phyloP scores from a whole-genome alignment of 2,329 filamentous ascomycete species.

The Geosmithia putterillii region DNA sequence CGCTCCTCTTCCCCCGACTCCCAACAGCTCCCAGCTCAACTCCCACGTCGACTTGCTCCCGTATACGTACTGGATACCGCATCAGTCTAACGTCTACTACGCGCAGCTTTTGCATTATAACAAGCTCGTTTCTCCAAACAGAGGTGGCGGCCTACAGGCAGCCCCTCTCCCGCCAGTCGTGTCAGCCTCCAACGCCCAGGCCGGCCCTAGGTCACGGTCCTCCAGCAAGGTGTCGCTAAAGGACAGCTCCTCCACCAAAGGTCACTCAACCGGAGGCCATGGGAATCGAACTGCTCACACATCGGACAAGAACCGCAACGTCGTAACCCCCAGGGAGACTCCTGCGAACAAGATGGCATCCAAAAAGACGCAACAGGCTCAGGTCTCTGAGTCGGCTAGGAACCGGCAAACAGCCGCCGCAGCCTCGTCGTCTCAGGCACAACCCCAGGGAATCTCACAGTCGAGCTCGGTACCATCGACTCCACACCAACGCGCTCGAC shows the following conservation, averaged over 20 bases:
- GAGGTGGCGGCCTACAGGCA: conserved; percentile 43
- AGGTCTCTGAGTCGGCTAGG: conserved; percentile 18
- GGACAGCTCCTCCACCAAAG: conserved; percentile 32
- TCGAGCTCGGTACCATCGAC: conserved; percentile 91
- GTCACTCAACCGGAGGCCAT: conserved; percentile 43
- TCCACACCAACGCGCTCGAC: conserved; percentile 76
- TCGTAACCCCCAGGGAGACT: conserved; percentile 46
- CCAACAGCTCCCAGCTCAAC: conserved; percentile 19
- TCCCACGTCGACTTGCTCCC: conserved; percentile 41
- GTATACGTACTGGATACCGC: conserved; percentile 36
- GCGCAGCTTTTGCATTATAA: conserved; percentile 54
- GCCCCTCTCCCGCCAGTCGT: conserved; percentile 42
- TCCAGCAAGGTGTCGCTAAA: conserved; percentile 48
- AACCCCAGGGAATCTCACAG: conserved; percentile 29
- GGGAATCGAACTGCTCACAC: conserved; percentile 48
- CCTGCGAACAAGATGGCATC: conserved; percentile 34
- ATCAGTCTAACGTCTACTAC: conserved; percentile 46
- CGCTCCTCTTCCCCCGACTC: conserved; percentile 6
- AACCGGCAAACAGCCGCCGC: conserved; percentile 14
- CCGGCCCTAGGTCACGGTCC: conserved; percentile 43
- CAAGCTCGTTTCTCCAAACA: conserved; percentile 46
- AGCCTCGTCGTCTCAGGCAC: conserved; percentile 8
- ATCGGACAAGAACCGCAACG: conserved; percentile 48
- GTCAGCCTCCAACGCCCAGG: conserved; percentile 43
- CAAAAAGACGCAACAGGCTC: conserved; percentile 20